Conservation (phyloP, 1,284 basidiomycete genomes). For the Rugosomyces carneus region DNA sequence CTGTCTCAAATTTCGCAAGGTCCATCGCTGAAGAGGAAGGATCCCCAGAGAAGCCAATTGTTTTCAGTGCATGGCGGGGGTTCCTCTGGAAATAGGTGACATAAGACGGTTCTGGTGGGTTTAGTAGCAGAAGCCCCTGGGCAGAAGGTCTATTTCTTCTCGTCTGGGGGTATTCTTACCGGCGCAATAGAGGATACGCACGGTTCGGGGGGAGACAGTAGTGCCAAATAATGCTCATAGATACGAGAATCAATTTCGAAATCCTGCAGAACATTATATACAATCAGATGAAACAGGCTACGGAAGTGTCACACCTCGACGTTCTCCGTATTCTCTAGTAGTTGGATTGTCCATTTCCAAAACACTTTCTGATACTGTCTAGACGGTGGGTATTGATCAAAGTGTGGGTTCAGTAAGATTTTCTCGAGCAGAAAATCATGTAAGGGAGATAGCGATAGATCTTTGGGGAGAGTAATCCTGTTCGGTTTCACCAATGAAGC, state of each 20-base stretch:
- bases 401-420: conserved; percentile 47
- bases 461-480: conserved; percentile 32
- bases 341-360: conserved; percentile 63
- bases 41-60: neutral
- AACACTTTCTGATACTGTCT: conserved; percentile 53
- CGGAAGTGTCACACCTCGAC: conserved; percentile 33
- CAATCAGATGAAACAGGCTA: neutral
- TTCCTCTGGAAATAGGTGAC: conserved; percentile 57
- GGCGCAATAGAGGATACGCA: conserved; percentile 20
- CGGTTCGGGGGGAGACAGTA: conserved; percentile 34
- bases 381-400: conserved; percentile 54
- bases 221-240: conserved; percentile 50
- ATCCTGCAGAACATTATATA: conserved; percentile 29
- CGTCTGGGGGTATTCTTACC: conserved; percentile 5
- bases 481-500: conserved; percentile 46
- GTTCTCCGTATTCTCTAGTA: conserved; percentile 40
- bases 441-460: conserved; percentile 28
- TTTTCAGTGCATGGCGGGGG: neutral
- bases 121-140: conserved; percentile 20
- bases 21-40: conserved; percentile 14
- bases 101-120: conserved; percentile 50
- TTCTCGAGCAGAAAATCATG: conserved; percentile 49
- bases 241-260: conserved; percentile 59
- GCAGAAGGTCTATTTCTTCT: conserved; percentile 17
- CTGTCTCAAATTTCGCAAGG: conserved; percentile 28